These are phyloP conservation scores for Melanomma pulvis-pyrius DNA, from an alignment of 495 filamentous ascomycete species.

Conservation along the genomic window DNA sequence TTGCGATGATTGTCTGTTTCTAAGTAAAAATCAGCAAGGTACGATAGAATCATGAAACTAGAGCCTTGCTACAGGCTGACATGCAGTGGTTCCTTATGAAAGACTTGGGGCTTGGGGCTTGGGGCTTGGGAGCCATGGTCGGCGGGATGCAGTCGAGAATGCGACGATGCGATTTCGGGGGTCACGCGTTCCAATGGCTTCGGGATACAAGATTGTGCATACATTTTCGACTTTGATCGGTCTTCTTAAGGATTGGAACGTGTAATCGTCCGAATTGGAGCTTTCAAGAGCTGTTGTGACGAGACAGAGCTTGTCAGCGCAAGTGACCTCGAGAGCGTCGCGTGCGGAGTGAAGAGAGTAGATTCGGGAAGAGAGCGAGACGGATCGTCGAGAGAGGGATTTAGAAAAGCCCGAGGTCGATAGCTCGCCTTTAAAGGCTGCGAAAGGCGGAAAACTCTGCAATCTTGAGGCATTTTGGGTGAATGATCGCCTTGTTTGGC, in stretches of 20 bases:
- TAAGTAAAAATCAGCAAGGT: background rate
- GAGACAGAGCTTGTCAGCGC: slow-evolving; percentile 27
- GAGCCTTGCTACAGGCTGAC: background rate
- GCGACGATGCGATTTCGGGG: slow-evolving; percentile 8
- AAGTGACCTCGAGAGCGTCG: background rate
- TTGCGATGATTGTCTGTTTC: slow-evolving; percentile 25
- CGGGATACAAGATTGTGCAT: slow-evolving; percentile 4
- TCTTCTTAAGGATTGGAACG: background rate
- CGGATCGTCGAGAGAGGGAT: slow-evolving; percentile 8
- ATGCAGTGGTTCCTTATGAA: background rate
- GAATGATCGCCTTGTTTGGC: slow-evolving; percentile 10
- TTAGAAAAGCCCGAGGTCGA: background rate
- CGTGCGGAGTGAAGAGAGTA: background rate
- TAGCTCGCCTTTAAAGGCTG: slow-evolving; percentile 15
- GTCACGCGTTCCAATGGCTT: slow-evolving; percentile 10
- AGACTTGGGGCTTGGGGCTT: background rate
- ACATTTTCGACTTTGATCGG: slow-evolving; percentile 26
- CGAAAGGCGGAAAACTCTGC: slow-evolving; percentile 20
- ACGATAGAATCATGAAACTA: background rate
- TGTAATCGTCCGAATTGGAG: slow-evolving; percentile 19
- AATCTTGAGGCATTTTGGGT: slow-evolving; percentile 24
- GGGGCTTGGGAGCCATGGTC: background rate
- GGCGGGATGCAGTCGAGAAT: background rate
- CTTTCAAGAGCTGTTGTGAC: slow-evolving; percentile 23
- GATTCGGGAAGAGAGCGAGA: background rate